phyloP scores from a whole-genome alignment of 2,329 filamentous ascomycete species.

The Lanzia echinophila region DNA sequence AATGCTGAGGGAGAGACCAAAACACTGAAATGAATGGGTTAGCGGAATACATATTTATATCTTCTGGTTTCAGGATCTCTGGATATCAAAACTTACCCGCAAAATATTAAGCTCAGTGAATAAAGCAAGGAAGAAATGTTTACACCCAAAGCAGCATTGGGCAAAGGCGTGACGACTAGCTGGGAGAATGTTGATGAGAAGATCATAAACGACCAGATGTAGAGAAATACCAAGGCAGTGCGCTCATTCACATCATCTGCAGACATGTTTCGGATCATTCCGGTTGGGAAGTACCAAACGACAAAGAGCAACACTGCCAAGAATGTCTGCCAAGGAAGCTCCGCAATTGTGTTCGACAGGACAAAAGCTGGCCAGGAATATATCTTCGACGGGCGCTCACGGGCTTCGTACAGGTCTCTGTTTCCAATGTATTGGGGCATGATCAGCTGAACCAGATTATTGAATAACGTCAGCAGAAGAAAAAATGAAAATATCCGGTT shows the following conservation, averaged over 20 bases:
- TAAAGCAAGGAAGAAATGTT: slow-evolving; percentile 73
- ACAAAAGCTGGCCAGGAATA: slow-evolving; percentile 33
- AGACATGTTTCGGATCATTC: slow-evolving; percentile 63
- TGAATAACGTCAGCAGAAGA: slow-evolving; percentile 65
- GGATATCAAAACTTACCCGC: slow-evolving; percentile 26
- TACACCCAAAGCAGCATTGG: slow-evolving; percentile 66
- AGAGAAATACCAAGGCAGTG: slow-evolving; percentile 72
- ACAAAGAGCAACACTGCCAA: slow-evolving; percentile 69
- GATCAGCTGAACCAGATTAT: slow-evolving; percentile 56
- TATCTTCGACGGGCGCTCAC: slow-evolving; percentile 29
- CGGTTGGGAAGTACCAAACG: slow-evolving; percentile 81
- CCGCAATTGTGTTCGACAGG: slow-evolving; percentile 57
- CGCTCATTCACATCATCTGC: slow-evolving; percentile 47
- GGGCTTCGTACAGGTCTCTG: slow-evolving; percentile 58
- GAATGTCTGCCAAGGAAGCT: slow-evolving; percentile 77
- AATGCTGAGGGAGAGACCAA: slow-evolving; percentile 56
- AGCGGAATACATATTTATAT: neutral
- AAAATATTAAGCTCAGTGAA: slow-evolving; percentile 67
- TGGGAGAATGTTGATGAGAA: slow-evolving; percentile 77
- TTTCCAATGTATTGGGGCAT: slow-evolving; percentile 67
- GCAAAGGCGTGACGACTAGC: slow-evolving; percentile 69
- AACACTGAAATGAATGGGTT: slow-evolving; percentile 51
- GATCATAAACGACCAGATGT: slow-evolving; percentile 67
- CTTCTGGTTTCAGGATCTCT: too few species aligned
- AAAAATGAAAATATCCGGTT: slow-evolving; percentile 68